These are phyloP conservation scores for Mucor mucedo DNA, from an alignment of 371 early-diverging fungal species.

Conservation along the genomic window DNA sequence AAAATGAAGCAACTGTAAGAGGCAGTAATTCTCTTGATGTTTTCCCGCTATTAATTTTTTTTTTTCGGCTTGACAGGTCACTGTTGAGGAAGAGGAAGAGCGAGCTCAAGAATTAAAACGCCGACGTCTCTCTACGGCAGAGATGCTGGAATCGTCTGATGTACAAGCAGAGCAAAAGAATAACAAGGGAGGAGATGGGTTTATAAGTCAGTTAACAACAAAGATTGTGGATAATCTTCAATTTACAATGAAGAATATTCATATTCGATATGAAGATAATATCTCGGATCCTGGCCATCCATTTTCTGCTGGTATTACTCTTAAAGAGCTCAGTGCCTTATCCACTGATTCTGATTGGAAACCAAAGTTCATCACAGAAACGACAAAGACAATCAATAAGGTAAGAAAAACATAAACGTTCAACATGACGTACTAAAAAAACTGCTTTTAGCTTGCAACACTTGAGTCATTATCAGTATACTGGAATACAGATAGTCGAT, in stretches of 20 bases:
- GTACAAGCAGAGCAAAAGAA: conserved; percentile 58
- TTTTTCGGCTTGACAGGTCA: conserved; percentile 29
- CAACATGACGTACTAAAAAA: neutral
- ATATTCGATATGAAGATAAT: conserved; percentile 84
- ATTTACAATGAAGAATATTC: conserved; percentile 86
- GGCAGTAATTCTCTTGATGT: too few species aligned
- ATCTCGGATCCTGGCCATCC: conserved; percentile 67
- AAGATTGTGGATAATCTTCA: conserved; percentile 90
- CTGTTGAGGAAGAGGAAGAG: conserved; percentile 80
- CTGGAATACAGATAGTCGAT: conserved; percentile 73
- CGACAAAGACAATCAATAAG: conserved; percentile 74
- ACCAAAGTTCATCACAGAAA: conserved; percentile 69
- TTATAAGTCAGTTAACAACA: conserved; percentile 71
- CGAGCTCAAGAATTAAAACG: conserved; percentile 81
- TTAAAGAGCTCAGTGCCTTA: conserved; percentile 79
- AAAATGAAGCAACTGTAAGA: conserved; percentile 56
- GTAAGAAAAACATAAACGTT: conserved; percentile 16
- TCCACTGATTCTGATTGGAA: conserved; percentile 82
- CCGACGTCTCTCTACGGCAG: conserved; percentile 82
- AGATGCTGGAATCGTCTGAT: conserved; percentile 55
- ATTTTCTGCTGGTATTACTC: conserved; percentile 79
- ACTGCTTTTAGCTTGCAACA: conserved; percentile 54
- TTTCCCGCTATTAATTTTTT: too few species aligned
- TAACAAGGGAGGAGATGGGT: conserved; percentile 65
- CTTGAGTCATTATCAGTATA: conserved; percentile 77